Base-by-base conservation (phyloP, 768 basidiomycete species). In the Pleurotus cornucopiae region DNA sequence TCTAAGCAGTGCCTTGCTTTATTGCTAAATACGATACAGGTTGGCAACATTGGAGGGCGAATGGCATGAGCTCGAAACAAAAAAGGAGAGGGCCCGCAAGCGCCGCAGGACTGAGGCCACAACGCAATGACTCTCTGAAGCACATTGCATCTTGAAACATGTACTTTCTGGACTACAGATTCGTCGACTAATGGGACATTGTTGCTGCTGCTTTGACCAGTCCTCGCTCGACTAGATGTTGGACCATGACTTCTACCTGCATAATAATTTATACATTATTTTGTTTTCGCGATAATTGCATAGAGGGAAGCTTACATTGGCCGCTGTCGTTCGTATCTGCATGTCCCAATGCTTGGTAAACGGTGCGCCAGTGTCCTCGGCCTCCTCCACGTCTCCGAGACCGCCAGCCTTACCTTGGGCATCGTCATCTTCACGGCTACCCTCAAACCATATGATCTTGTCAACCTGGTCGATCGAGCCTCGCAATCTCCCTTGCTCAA, bases 61-160 rank as follows among this genome's bases (percentile, higher is more conserved):
- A 69, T 98, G 95, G 91, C 97, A 99, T 70, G 97, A 99, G 69
- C 78, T 95, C 60, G 95, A 98, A 69, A 91, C 92, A 11, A 99
- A 98, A 70, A 80, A 86, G 56, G 94, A 98, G 73, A 81, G 92
- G 40, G 87, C 88, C 57, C 90, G 85, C 73, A 88, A 89, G 71
- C 78, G 84, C 67, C 81, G 81, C 73, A 88, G 81, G 77, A 76
- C 77, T 60, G 88, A 85, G 70, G 71, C 63, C 69, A 73, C 68
- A 63, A 60, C 65, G 62, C 71, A 71, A 60, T 69, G 71, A 71
- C 63, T 66, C 55, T 64, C 65, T 66, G 46, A 30, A 49, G 23
- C 7, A 51, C 41, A 53, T 56, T 21, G 43, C 53, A 37, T 11
- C 7, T 11, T 9, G 9, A 46, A 53, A 44, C 51, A 45, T 65